A percentile compares a stretch with the other conserved stretches of the same genome.
Conservation (phyloP, 2,329 filamentous ascomycete genomes). For the Sclerotiophoma versabilis region DNA sequence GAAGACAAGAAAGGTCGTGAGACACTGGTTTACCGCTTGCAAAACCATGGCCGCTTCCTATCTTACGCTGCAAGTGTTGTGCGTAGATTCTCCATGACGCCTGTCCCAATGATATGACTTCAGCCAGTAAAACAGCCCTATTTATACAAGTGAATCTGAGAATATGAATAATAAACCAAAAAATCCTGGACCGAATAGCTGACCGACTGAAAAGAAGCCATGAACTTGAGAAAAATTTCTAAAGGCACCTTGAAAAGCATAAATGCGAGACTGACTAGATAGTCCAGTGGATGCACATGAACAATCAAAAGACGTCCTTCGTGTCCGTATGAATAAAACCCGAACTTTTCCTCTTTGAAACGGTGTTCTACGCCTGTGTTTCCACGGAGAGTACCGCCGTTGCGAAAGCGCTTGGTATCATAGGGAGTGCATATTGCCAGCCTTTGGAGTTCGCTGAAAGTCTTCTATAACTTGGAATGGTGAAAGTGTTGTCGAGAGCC, state of each 20-base stretch:
- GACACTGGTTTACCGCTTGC: background rate
- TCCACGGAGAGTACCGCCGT: background rate
- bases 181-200: conserved; percentile 2
- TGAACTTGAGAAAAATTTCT: background rate
- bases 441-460: background rate
- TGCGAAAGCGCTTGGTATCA: background rate
- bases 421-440: background rate
- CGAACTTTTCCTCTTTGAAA: conserved; percentile 2
- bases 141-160: conserved; percentile 24
- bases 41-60: background rate
- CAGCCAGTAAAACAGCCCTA: conserved; percentile 9
- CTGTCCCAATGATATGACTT: background rate
- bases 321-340: background rate
- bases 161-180: background rate
- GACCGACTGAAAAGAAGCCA: background rate
- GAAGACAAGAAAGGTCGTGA: background rate
- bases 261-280: background rate
- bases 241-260: background rate
- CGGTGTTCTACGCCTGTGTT: conserved; percentile 1
- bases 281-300: background rate
- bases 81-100: background rate
- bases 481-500: background rate
- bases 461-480: background rate
- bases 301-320: background rate
- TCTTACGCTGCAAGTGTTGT: conserved; percentile 3